Conservation (phyloP, 495 filamentous ascomycete genomes). For the Clohesyomyces aquaticus region DNA sequence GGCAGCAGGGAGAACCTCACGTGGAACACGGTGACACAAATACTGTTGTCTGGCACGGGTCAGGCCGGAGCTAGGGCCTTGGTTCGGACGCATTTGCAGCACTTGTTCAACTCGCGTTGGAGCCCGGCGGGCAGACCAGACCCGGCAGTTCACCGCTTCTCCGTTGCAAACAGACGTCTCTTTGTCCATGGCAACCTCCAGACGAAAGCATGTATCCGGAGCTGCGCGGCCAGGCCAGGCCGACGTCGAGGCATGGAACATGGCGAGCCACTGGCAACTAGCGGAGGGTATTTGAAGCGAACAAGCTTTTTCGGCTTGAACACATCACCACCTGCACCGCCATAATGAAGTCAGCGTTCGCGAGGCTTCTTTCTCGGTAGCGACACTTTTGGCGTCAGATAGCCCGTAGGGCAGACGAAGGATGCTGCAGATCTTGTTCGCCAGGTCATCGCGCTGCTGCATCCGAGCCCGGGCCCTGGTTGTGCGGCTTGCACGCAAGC, state of each 20-base stretch:
- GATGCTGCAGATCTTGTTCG: slow-evolving; percentile 44
- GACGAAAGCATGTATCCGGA: background rate
- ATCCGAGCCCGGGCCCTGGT: slow-evolving; percentile 23
- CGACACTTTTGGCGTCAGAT: slow-evolving; percentile 36
- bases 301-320: slow-evolving; percentile 41
- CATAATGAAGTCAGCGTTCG: slow-evolving; percentile 40
- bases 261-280: background rate
- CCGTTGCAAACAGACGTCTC: slow-evolving; percentile 9
- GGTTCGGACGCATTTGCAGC: slow-evolving; percentile 27
- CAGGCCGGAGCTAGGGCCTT: slow-evolving; percentile 38
- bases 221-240: slow-evolving; percentile 12
- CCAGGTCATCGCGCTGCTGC: slow-evolving; percentile 41
- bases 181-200: background rate
- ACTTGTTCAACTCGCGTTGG: slow-evolving; percentile 16
- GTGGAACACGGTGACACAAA: slow-evolving; percentile 33
- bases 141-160: slow-evolving; percentile 32
- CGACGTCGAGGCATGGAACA: background rate
- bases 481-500: slow-evolving; percentile 5
- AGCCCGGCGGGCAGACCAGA: slow-evolving; percentile 30
- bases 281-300: slow-evolving; percentile 7
- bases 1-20: slow-evolving; percentile 28
- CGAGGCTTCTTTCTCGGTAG: slow-evolving; percentile 41
- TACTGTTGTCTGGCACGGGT: slow-evolving; percentile 26
- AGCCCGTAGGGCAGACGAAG: slow-evolving; percentile 38
- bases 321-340: slow-evolving; percentile 42